Conservation (phyloP, 306 rosid species). For the Begonia peltatifolia region DNA sequence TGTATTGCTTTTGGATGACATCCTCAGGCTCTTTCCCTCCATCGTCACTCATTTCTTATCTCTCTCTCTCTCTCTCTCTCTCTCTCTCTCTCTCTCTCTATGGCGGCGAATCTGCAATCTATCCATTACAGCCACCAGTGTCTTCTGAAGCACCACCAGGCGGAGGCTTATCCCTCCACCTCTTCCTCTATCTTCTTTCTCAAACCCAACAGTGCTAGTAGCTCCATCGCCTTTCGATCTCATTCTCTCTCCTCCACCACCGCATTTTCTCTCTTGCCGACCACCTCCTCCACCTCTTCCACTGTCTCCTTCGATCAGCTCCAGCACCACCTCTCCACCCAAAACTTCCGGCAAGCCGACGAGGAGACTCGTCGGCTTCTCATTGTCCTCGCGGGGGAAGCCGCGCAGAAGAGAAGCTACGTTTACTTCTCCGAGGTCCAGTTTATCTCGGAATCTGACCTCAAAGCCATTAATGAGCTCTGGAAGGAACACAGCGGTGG, state of each 20-base stretch:
- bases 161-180: slow-evolving; percentile 5
- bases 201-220: neutral
- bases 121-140: slow-evolving; percentile 30
- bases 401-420: slow-evolving; percentile 49
- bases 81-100: slow-evolving; percentile 7
- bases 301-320: slow-evolving; percentile 44
- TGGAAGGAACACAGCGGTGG: slow-evolving; percentile 45
- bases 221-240: slow-evolving; percentile 2
- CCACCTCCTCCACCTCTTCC: slow-evolving; percentile 19
- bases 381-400: slow-evolving; percentile 54
- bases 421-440: slow-evolving; percentile 74
- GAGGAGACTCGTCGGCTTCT: slow-evolving; percentile 71
- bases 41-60: slow-evolving; percentile 10
- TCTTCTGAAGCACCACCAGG: slow-evolving; percentile 24
- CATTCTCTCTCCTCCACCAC: slow-evolving; percentile 36
- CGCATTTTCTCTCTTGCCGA: slow-evolving; percentile 8
- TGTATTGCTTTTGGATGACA: slow-evolving; percentile 35
- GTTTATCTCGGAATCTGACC: slow-evolving; percentile 38
- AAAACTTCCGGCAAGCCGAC: slow-evolving; percentile 49
- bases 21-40: slow-evolving; percentile 26
- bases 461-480: slow-evolving; percentile 43
- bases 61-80: neutral
- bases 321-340: slow-evolving; percentile 26
- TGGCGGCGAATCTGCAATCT: slow-evolving; percentile 65
- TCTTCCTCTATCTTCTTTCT: slow-evolving; percentile 6